A percentile compares a stretch with the other conserved stretches of the same genome.
These are phyloP conservation scores for Mycosphaerella sp. DNA, from an alignment of 2,329 filamentous ascomycete species.

Conservation along the genomic window DNA sequence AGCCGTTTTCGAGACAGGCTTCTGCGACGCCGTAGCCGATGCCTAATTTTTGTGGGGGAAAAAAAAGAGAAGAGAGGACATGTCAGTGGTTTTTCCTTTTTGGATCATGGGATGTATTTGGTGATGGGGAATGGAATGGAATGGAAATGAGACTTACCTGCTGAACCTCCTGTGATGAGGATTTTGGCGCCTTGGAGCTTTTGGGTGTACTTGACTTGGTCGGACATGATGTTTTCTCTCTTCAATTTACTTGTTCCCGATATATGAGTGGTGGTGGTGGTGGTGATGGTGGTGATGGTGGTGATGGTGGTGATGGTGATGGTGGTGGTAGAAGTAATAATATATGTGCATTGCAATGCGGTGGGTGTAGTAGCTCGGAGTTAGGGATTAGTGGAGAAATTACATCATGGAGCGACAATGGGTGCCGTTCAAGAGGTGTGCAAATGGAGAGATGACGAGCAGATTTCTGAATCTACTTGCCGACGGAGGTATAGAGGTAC, in stretches of 20 bases:
- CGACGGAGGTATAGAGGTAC: too few relatives aligned
- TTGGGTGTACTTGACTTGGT: conserved; percentile 42
- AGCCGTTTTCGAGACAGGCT: conserved; percentile 50
- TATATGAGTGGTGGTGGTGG: not conserved
- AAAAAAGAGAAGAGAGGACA: too few relatives aligned
- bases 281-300: not conserved
- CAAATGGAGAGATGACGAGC: not conserved
- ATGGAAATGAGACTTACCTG: conserved; percentile 21
- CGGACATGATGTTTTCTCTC: conserved; percentile 29
- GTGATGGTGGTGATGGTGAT: too few relatives aligned
- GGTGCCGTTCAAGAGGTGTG: not conserved
- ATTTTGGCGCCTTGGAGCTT: conserved; percentile 45
- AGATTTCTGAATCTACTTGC: not conserved
- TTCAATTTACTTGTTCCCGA: not conserved
- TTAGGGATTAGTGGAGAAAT: not conserved
- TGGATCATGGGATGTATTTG: not conserved
- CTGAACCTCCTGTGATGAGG: conserved; percentile 57
- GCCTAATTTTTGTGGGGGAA: conserved; percentile 32
- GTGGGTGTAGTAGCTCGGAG: not conserved
- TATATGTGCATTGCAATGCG: not conserved
- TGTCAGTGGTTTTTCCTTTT: too few relatives aligned
- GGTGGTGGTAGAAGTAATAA: not conserved
- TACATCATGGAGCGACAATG: not conserved
- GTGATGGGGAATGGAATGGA: not conserved
- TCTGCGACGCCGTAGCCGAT: conserved; percentile 58